These are phyloP conservation scores for Botrytis galanthina DNA, from an alignment of 2,329 filamentous ascomycete genomes.

Conservation along the genomic window DNA sequence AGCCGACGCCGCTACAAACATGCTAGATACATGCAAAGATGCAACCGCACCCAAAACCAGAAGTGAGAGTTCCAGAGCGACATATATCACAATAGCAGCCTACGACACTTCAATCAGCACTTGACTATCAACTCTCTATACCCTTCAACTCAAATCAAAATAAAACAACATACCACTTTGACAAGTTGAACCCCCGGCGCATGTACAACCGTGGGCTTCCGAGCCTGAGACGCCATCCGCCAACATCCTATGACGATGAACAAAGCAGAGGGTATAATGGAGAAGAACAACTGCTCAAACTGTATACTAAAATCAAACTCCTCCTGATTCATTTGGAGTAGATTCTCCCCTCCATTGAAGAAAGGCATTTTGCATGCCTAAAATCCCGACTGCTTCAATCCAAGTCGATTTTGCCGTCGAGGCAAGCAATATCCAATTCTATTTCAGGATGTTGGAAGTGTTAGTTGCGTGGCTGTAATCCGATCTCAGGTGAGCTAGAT, in stretches of 20 bases:
- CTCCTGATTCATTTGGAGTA: slow-evolving; percentile 38
- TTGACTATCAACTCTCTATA: slow-evolving; percentile 17
- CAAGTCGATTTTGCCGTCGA: neutral
- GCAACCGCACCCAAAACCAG: neutral
- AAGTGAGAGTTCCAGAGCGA: slow-evolving; percentile 1
- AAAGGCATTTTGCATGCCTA: slow-evolving; percentile 25
- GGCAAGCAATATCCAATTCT: neutral
- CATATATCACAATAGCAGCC: slow-evolving; percentile 21
- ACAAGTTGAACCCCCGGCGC: slow-evolving; percentile 34
- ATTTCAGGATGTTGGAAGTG: neutral
- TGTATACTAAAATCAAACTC: slow-evolving; percentile 37
- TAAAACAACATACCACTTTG: slow-evolving; percentile 33
- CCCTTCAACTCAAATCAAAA: neutral
- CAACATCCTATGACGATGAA: slow-evolving; percentile 38
- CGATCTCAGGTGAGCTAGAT: neutral
- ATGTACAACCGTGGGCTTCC: slow-evolving; percentile 38
- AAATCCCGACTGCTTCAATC: neutral
- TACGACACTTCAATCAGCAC: slow-evolving; percentile 25
- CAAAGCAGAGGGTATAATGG: slow-evolving; percentile 36
- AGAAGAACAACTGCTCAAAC: slow-evolving; percentile 40
- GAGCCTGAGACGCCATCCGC: slow-evolving; percentile 33
- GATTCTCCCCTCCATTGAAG: slow-evolving; percentile 23
- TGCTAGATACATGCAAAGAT: slow-evolving; percentile 21
- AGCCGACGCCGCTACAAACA: slow-evolving; percentile 31
- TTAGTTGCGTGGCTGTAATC: neutral